Evolutionary conservation across 1,284 basidiomycete species (phyloP), one percentile per base, ranked within the genome.

Genomic region (Chiua sp.): DNA sequence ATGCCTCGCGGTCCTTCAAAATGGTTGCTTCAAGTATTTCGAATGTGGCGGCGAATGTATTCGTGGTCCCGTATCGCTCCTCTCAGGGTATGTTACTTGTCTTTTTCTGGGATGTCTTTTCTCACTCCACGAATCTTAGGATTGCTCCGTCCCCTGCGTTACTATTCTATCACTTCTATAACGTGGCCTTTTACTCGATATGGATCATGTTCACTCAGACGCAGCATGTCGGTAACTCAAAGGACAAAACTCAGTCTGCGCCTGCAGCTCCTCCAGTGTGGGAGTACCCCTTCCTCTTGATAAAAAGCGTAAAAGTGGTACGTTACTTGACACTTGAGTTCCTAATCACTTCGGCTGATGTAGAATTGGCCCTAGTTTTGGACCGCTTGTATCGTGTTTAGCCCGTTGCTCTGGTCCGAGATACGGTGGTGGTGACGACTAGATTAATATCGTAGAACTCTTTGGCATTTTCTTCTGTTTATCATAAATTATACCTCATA

Each of bases 1-100:
- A 56, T 80, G 84, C 54, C 85, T 99, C 11, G 87, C 83, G n/a
- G 88, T 97, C 0, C 87, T 99, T 16, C 85, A 94, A 62, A 89
- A 87, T 42, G 97, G 97, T 0, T 99, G 98, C 78, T 98, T 99
- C 85, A 94, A 94, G 72, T 99, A 99, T 79, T 98, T 99, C 72
- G 94, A 98, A 74, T 83, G 86, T 10, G 97, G 97, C 26, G 98
- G 97, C 0, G 88, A 94, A 68, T 94, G 94, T 69, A 77, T 98
- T 56, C 83, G 86, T 35, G 97, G 92, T 2, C 98, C 98, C 2
- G 95, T 98, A 16, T 90, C 88, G 6, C 82, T 96, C 20, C 86
- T 96, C 22, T 90, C 93, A 23, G 94, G 87, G 92, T 94, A 71
- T 62, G 87, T 76, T 22, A 11, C 42, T 22, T 37, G 15, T 68